Conservation (phyloP, 225 moss, liverwort and hornwort species). For the Anthoceros angustus region DNA sequence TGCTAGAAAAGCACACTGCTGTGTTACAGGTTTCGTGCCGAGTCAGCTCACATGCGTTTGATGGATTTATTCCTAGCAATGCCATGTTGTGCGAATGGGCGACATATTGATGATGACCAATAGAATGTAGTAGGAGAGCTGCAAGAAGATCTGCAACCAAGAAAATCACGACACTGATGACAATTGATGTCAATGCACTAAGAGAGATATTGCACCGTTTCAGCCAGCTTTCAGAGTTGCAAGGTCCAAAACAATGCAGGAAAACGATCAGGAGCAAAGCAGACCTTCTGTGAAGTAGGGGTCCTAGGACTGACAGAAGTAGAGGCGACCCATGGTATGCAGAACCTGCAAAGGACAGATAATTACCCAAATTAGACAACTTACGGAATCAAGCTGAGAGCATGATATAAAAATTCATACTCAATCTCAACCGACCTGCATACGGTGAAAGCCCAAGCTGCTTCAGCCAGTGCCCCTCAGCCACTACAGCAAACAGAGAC, state of each 20-base stretch:
- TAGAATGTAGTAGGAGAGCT: not conserved
- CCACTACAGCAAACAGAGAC: constrained; percentile 37
- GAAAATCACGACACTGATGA: not conserved
- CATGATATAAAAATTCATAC: not conserved
- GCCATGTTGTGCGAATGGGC: not conserved
- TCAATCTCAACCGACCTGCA: constrained; percentile 33
- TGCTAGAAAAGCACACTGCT: not conserved
- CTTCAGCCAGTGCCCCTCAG: constrained; percentile 87
- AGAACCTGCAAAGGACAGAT: constrained; percentile 54
- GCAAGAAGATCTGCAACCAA: not conserved
- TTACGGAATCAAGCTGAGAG: not conserved
- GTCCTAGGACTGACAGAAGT: constrained; percentile 54
- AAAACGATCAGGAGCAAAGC: constrained; percentile 5
- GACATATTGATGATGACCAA: not conserved
- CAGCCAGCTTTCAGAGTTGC: not conserved
- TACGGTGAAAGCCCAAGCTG: constrained; percentile 73
- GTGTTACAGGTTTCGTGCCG: not conserved
- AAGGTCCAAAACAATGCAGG: not conserved
- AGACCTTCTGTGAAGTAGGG: constrained; percentile 45
- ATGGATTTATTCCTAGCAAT: not conserved
- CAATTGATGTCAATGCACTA: constrained; percentile 7
- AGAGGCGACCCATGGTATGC: constrained; percentile 91
- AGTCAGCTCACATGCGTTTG: not conserved
- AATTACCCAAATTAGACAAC: not conserved
- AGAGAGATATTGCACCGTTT: constrained; percentile 42